Percentiles rank a stretch among this genome's conserved stretches.
Evolutionary conservation across 495 filamentous ascomycete genomes (phyloP).

Genomic region (Neurospora terricola): DNA sequence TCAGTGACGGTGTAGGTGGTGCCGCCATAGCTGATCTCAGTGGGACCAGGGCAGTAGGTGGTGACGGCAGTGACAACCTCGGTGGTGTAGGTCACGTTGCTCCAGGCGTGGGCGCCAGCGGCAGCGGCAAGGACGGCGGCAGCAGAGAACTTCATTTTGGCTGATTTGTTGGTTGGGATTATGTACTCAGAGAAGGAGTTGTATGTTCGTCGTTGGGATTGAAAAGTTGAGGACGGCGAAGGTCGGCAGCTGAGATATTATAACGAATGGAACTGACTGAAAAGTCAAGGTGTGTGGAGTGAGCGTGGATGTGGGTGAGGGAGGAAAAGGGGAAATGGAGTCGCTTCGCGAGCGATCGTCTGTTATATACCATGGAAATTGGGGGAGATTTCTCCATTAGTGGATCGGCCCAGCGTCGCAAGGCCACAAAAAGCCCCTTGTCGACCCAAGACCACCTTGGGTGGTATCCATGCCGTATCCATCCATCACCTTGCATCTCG

Average conservation of each 20-base stretch:
- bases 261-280: constrained; percentile 54
- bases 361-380: constrained; percentile 29
- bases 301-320: constrained; percentile 40
- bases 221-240: constrained; percentile 1
- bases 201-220: constrained; percentile 15
- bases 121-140: constrained; percentile 49
- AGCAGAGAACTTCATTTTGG: constrained; percentile 83
- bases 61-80: constrained; percentile 70
- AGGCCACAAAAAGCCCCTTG: not conserved
- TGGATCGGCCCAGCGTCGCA: not conserved
- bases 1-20: constrained; percentile 73
- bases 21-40: constrained; percentile 56
- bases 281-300: constrained; percentile 40
- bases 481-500: not conserved
- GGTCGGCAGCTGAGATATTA: constrained; percentile 2
- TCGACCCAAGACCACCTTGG: not conserved
- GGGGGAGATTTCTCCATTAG: not conserved
- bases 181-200: constrained; percentile 27
- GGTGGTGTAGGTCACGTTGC: constrained; percentile 51
- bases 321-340: constrained; percentile 21
- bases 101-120: constrained; percentile 49
- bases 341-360: constrained; percentile 14
- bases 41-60: constrained; percentile 78
- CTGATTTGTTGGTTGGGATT: constrained; percentile 34
- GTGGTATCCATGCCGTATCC: not conserved